Percentiles rank a stretch among this genome's conserved stretches.
Evolutionary conservation across 169 alveolate genomes (phyloP).

Genomic region (Plasmodium cynomolgi): DNA sequence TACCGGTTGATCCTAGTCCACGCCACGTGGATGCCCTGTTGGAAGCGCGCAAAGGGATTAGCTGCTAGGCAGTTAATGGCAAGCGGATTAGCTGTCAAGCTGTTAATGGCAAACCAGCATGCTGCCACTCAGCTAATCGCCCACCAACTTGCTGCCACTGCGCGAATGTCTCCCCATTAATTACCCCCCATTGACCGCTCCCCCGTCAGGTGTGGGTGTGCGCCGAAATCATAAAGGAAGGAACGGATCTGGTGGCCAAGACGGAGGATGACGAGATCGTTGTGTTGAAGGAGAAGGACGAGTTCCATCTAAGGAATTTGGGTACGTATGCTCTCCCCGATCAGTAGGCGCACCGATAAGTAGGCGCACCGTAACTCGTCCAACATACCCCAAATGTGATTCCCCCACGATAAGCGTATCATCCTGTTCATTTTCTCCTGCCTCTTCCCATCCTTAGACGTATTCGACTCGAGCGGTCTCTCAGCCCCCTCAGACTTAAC

Average conservation of each 20-base stretch:
- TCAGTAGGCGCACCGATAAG: not conserved
- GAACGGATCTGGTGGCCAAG: constrained; percentile 29
- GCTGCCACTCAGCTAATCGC: not conserved
- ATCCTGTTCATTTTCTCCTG: not conserved
- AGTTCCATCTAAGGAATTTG: constrained; percentile 36
- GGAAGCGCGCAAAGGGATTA: not conserved
- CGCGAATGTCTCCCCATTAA: not conserved
- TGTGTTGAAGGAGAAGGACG: constrained; percentile 39
- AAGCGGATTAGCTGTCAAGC: too few species aligned
- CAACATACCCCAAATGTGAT: not conserved
- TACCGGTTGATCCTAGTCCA: not conserved
- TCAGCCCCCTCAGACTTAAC: constrained; percentile 90
- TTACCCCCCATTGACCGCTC: not conserved
- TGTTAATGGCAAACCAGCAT: too few species aligned
- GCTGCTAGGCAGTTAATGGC: not conserved
- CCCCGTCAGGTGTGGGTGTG: constrained; percentile 63
- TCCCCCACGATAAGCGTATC: not conserved
- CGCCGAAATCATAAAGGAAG: constrained; percentile 65
- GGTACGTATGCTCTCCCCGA: not conserved
- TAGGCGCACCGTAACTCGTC: not conserved
- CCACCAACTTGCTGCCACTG: not conserved
- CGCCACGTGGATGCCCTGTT: not conserved
- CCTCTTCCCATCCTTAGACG: not conserved
- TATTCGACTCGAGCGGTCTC: constrained; percentile 46
- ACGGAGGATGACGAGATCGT: constrained; percentile 69